phyloP scores from a whole-genome alignment of 768 basidiomycete species.

The Tephrocybe sp. region DNA sequence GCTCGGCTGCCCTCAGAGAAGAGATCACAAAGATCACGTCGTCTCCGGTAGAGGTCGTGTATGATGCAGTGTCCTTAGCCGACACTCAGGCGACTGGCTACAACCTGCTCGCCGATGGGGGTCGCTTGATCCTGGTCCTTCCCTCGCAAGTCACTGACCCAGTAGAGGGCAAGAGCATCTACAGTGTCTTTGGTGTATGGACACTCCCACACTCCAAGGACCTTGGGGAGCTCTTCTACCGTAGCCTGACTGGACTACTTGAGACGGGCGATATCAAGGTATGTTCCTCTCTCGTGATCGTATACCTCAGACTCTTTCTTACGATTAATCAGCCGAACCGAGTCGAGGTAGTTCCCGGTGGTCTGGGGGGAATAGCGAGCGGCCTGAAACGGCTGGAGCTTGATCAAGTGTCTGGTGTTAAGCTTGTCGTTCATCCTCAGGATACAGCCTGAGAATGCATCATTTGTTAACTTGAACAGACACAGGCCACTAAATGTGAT shows the following conservation, averaged over 20 bases:
- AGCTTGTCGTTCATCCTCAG: too few relatives aligned
- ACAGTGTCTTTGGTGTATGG: slow-evolving; percentile 4
- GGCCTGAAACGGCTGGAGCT: slow-evolving; percentile 36
- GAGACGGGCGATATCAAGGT: slow-evolving; percentile 12
- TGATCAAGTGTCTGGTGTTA: slow-evolving; percentile 39
- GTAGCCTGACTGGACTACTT: slow-evolving; percentile 14
- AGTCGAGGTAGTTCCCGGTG: slow-evolving; percentile 40
- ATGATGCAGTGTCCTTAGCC: slow-evolving; percentile 33
- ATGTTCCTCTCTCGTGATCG: not conserved
- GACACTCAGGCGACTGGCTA: slow-evolving; percentile 41
- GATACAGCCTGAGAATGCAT: too few relatives aligned
- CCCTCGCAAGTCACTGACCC: slow-evolving; percentile 24
- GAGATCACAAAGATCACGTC: slow-evolving; percentile 21
- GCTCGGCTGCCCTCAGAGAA: not conserved
- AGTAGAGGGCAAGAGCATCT: slow-evolving; percentile 14
- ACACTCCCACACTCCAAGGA: slow-evolving; percentile 10
- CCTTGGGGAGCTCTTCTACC: slow-evolving; percentile 14
- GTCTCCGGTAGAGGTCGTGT: slow-evolving; percentile 21
- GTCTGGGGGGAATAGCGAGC: slow-evolving; percentile 34
- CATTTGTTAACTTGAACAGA: too few relatives aligned
- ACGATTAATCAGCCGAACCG: slow-evolving; percentile 33
- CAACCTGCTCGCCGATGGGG: slow-evolving; percentile 36
- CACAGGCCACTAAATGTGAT: too few relatives aligned
- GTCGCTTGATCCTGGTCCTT: slow-evolving; percentile 28
- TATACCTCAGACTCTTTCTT: not conserved